Base-by-base conservation (phyloP, 768 basidiomycete species). In the Termitomyces sp. region DNA sequence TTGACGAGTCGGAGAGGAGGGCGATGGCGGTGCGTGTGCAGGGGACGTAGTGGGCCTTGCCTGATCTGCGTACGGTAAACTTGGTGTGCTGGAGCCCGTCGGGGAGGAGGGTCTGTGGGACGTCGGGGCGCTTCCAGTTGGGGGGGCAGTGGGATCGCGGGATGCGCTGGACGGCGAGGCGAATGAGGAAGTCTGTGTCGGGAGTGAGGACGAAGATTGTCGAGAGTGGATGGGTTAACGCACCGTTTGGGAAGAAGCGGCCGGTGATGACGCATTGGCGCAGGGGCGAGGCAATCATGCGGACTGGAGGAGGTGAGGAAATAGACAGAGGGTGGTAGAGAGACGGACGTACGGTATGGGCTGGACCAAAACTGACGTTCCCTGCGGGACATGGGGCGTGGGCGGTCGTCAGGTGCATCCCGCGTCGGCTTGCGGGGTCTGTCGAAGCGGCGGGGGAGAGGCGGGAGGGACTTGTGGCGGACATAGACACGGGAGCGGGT, bases 341-440 rank as follows among this genome's bases (percentile, higher is more conserved):
- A 43, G 35, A 29, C 34, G 17, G 37, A 75, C 78, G 53, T 72
- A 92, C 90, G 75, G 69, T 91, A 93, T 54, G 90, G 89, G 66
- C 82, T 89, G 11, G 87, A 79, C 82, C 82, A 87, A 82, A 85
- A 89, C 27, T 69, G 68, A 61, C 80, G 74, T 72, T 92, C 89
- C 62, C 82, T 73, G 41, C 66, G 63, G 0, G 81, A 77, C 90
- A 91, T 92, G 56, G 74, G 75, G 32, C 86, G 76, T 12, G 77
- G 79, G 16, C 55, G 52, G 58, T 82, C 79, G n/a, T n/a, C n/a
- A n/a, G n/a, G n/a, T n/a, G n/a, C n/a, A 45, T 69, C 40, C 32
- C 68, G 65, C 6, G 35, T 29, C 4, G 50, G 57, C 45, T 57
- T 56, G 31, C 57, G 62, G 3, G 11, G 25, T 11, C 7, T 11